A percentile compares a stretch with the other conserved stretches of the same genome.
These are phyloP conservation scores for Dendryphion nanum DNA, from an alignment of 2,329 filamentous ascomycete genomes.

Conservation along the genomic window DNA sequence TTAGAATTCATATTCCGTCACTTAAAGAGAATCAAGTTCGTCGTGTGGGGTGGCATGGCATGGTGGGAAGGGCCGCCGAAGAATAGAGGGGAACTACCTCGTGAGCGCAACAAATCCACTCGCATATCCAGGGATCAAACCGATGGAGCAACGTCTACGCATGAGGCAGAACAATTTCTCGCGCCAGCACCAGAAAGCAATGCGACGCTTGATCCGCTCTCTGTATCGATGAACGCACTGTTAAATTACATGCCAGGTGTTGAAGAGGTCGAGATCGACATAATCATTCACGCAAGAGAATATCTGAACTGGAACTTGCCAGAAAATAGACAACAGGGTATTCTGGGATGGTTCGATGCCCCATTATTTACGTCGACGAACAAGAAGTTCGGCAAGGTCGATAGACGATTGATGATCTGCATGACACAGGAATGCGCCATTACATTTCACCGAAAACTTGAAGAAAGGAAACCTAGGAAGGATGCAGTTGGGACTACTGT, in stretches of 20 bases:
- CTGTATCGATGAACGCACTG: conserved; percentile 18
- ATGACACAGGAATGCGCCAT: too few species aligned
- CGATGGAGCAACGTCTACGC: conserved; percentile 5
- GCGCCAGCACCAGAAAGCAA: neutral
- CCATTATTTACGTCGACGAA: conserved; percentile 8
- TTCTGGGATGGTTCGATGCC: conserved; percentile 26
- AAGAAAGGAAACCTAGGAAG: too few species aligned
- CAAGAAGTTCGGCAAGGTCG: conserved; percentile 15
- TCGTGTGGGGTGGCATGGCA: conserved; percentile 25
- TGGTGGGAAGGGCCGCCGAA: conserved; percentile 18
- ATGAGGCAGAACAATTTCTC: neutral
- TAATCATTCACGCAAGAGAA: conserved; percentile 20
- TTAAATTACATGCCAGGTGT: conserved; percentile 21
- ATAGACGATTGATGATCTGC: conserved; percentile 14
- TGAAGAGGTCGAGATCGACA: conserved; percentile 21
- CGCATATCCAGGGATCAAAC: too few species aligned
- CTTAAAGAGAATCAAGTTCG: conserved; percentile 18
- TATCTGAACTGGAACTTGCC: conserved; percentile 27
- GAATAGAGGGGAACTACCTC: conserved; percentile 3
- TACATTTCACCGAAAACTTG: conserved; percentile 22
- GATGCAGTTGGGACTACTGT: neutral
- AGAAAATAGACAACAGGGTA: conserved; percentile 20
- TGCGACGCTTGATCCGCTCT: conserved; percentile 17
- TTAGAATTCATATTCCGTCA: conserved; percentile 19
- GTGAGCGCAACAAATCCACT: conserved; percentile 9